Conservation (phyloP, 441 rosid species). For the Geranium incanum region DNA sequence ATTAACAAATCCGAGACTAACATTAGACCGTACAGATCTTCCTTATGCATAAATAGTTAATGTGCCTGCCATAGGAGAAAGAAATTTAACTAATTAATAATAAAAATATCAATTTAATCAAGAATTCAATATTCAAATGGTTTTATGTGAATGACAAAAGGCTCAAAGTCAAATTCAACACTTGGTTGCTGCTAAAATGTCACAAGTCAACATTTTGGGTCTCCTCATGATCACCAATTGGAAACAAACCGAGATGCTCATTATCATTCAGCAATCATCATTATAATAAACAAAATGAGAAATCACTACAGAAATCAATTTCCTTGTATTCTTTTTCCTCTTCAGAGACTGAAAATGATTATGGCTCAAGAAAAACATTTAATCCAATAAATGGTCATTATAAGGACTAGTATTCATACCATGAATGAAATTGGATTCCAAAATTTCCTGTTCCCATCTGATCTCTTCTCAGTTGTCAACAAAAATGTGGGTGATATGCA, state of each 20-base stretch:
- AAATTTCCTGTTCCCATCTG: neutral
- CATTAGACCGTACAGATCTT: no score
- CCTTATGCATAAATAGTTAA: no score
- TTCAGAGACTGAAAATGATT: neutral
- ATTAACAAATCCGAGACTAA: no score
- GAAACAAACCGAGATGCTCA: no score
- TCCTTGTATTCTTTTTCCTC: neutral
- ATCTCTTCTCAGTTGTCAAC: neutral
- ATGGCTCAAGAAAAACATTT: neutral
- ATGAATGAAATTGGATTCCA: neutral
- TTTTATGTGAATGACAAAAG: no score
- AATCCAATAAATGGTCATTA: neutral
- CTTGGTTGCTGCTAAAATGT: no score
- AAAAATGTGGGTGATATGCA: neutral
- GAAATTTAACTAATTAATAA: no score
- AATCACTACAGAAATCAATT: neutral
- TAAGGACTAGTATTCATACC: neutral
- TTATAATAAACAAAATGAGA: neutral
- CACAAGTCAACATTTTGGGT: neutral
- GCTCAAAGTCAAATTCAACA: no score
- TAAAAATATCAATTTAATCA: no score
- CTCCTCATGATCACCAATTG: no score
- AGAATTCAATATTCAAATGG: no score
- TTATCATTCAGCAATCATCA: neutral
- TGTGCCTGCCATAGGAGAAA: no score